Evolutionary conservation across 2,329 filamentous ascomycete genomes (phyloP), one percentile per base, ranked within the genome.

Genomic region (Arachnopeziza araneosa): DNA sequence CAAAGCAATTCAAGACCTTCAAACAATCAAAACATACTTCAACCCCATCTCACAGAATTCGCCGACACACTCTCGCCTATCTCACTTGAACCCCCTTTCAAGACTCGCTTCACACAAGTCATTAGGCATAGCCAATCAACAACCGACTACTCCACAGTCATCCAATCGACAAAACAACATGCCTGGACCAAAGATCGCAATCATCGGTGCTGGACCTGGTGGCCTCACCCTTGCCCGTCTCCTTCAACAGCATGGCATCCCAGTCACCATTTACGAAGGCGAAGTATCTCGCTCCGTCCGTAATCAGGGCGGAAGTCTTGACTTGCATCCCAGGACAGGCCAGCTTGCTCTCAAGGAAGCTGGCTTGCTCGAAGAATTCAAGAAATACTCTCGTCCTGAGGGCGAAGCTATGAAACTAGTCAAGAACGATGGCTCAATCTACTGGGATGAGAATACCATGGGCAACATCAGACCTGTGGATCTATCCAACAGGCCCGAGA

Each of bases 401-500:
- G 36, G 12, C 17, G 36, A 44, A 12, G 36, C 36, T 44, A 17
- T 44, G 17, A 44, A 44, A 19, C 12, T 44, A 17, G 17, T 44
- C 36, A 44, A 44, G 36, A 3, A 44, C 17, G 36, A 44, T 12
- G 36, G 36, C 17, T 44, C 36, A 17, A 19, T 44, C 6, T 14
- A 8, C 17, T 44, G 36, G 36, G 50, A 57, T 52, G 56, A 55
- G 10, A 51, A 59, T 24, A 49, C 17, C 21, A 59, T 54, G 19
- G 52, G 49, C n/a, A 54, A 59, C 26, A 50, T 44, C 19, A 59
- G 54, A 17, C 50, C 36, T 6, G 24, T 52, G 1, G 55, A 56
- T 48, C 52, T 61, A n/a, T 56, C 54, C 21, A 50, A 48, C 19
- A 51, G 74, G 0, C 76, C 77, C 0, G 76, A 79, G 63, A 77